phyloP scores from a whole-genome alignment of 2,329 filamentous ascomycete genomes.

The Venturia oleaginea region DNA sequence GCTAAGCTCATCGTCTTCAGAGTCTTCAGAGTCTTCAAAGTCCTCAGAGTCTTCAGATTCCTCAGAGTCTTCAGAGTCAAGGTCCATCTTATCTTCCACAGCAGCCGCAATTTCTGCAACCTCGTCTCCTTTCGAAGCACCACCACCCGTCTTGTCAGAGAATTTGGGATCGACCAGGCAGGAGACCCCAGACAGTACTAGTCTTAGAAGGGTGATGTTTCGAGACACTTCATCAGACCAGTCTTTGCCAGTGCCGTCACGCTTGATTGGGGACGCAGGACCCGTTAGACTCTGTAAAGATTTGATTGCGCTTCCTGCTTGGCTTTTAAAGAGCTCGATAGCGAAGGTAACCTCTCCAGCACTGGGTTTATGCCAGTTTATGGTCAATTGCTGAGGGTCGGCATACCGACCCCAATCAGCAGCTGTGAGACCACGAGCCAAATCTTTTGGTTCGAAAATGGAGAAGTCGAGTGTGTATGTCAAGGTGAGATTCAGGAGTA shows the following conservation, averaged over 20 bases:
- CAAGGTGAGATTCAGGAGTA: constrained; percentile 86
- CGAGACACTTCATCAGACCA: constrained; percentile 96
- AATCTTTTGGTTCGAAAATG: constrained; percentile 71
- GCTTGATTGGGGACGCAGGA: constrained; percentile 70
- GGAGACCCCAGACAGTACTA: constrained; percentile 86
- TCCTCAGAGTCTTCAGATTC: constrained; percentile 39
- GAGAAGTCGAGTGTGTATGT: constrained; percentile 88
- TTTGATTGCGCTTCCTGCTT: constrained; percentile 66
- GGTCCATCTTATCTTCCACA: constrained; percentile 27
- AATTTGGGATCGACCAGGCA: constrained; percentile 67
- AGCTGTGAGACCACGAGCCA: constrained; percentile 62
- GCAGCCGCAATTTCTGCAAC: constrained; percentile 42
- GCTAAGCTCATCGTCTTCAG: constrained; percentile 35
- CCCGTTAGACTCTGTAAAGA: constrained; percentile 73
- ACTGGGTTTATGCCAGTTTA: constrained; percentile 84
- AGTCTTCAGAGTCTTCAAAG: neutral
- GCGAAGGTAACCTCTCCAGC: constrained; percentile 79
- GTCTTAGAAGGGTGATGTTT: constrained; percentile 74
- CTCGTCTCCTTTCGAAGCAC: constrained; percentile 35
- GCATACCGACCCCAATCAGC: constrained; percentile 79
- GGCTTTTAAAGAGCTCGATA: constrained; percentile 76
- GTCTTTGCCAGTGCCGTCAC: constrained; percentile 93
- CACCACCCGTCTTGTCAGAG: constrained; percentile 19
- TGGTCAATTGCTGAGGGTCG: constrained; percentile 64
- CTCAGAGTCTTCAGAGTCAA: constrained; percentile 21